These are phyloP conservation scores for Phaffomyces thermotolerans DNA, from an alignment of 805 yeast genomes.

Conservation along the genomic window DNA sequence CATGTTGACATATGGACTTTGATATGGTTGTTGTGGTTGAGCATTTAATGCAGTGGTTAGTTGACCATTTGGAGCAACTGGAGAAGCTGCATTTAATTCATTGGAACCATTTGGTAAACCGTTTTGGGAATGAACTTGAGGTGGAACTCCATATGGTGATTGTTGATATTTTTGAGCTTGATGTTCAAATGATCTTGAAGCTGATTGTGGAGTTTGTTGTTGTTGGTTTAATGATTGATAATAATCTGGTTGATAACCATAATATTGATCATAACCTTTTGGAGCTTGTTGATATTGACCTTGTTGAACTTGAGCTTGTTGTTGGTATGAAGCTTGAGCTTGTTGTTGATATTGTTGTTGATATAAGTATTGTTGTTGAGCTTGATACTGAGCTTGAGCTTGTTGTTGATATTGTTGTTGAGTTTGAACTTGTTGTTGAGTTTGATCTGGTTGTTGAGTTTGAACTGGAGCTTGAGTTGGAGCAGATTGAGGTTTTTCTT, in stretches of 20 bases:
- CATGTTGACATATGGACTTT: conserved; percentile 11
- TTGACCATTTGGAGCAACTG: conserved; percentile 24
- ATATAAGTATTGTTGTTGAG: conserved; percentile 9
- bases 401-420: conserved; percentile 11
- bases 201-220: conserved; percentile 8
- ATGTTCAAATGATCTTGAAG: conserved; percentile 10
- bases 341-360: conserved; percentile 8
- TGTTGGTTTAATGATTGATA: conserved; percentile 13
- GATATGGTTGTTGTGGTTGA: conserved; percentile 20
- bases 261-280: conserved; percentile 29
- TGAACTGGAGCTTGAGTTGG: conserved; percentile 1
- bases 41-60: conserved; percentile 14
- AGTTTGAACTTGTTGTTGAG: conserved; percentile 16
- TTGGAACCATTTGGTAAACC: conserved; percentile 10
- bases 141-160: conserved; percentile 22
- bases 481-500: conserved; percentile 17
- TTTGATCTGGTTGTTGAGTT: conserved; percentile 16
- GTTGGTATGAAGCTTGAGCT: conserved; percentile 11
- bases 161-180: conserved; percentile 20
- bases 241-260: conserved; percentile 8
- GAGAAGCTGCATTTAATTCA: conserved; percentile 21
- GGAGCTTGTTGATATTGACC: conserved; percentile 16
- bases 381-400: conserved; percentile 13
- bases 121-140: conserved; percentile 16
- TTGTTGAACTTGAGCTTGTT: conserved; percentile 14